Evolutionary conservation across 2,329 filamentous ascomycete species (phyloP).

Genomic region (Chaetothyriales sp.): DNA sequence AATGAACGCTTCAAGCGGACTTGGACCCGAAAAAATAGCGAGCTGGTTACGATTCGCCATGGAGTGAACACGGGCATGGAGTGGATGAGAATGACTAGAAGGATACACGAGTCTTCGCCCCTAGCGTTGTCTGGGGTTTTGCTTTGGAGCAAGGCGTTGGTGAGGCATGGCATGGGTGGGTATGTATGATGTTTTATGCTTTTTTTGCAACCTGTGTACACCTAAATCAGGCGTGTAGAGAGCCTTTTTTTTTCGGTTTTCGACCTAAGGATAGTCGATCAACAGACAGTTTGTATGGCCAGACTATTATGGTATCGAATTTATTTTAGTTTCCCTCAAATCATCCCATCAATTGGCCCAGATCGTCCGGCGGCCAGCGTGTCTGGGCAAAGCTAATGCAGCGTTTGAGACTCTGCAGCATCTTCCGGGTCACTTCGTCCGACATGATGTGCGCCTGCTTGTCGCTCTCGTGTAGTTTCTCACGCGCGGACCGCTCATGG

Average conservation of each 20-base stretch:
- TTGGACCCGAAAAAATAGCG: not conserved
- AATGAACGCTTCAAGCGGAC: not conserved
- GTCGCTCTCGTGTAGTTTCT: slow-evolving; percentile 74
- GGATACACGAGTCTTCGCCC: not conserved
- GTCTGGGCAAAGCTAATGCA: slow-evolving; percentile 94
- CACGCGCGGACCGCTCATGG: slow-evolving; percentile 85
- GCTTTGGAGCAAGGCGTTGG: not conserved
- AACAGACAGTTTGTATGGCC: too few species aligned
- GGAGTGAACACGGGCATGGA: not conserved
- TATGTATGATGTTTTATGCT: not conserved
- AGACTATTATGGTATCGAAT: too few species aligned
- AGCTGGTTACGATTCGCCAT: not conserved
- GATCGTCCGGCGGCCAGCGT: slow-evolving; percentile 84
- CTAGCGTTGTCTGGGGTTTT: not conserved
- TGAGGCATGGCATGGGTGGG: not conserved
- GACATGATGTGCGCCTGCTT: slow-evolving; percentile 91
- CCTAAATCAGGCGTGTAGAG: not conserved
- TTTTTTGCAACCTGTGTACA: not conserved
- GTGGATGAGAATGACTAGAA: not conserved
- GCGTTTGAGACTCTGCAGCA: slow-evolving; percentile 91
- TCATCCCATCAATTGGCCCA: slow-evolving; percentile 84
- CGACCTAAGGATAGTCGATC: too few species aligned
- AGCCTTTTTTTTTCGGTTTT: not conserved
- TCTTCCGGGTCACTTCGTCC: slow-evolving; percentile 89
- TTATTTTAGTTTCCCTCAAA: not conserved